Evolutionary conservation across 257 asterid genomes (phyloP).

Genomic region (Rehmannia glutinosa): DNA sequence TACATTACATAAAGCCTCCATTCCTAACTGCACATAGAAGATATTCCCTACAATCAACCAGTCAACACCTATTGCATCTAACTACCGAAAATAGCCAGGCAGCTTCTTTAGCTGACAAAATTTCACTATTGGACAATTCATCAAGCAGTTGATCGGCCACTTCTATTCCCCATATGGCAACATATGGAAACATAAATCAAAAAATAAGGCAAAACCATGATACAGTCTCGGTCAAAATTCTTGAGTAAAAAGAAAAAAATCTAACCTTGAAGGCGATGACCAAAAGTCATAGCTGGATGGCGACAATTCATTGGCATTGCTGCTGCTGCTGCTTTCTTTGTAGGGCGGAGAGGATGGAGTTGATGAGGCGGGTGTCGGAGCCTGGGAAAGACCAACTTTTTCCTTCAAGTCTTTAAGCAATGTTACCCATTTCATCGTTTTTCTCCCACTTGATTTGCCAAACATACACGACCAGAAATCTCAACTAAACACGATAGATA

Average conservation of each 20-base stretch:
- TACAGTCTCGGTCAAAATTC: constrained; percentile 19
- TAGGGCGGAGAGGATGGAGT: constrained; percentile 58
- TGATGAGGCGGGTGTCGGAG: constrained; percentile 51
- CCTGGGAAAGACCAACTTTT: constrained; percentile 80
- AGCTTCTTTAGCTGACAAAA: constrained; percentile 14
- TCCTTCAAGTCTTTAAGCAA: constrained; percentile 97
- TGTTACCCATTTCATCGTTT: constrained; percentile 98
- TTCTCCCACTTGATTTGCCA: constrained; percentile 52
- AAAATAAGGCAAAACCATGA: neutral
- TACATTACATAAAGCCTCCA: neutral
- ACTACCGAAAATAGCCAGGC: constrained; percentile 3
- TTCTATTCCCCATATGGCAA: neutral
- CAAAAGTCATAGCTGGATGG: constrained; percentile 49
- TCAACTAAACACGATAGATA: constrained; percentile 21
- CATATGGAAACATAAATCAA: neutral
- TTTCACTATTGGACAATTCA: neutral
- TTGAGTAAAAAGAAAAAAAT: neutral
- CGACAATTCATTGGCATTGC: constrained; percentile 32
- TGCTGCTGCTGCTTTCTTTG: constrained; percentile 38
- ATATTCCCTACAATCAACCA: neutral
- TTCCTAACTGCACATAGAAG: neutral
- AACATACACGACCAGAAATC: constrained; percentile 37
- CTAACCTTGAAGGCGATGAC: constrained; percentile 73
- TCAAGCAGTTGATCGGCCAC: constrained; percentile 20
- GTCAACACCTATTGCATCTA: constrained; percentile 8